Evolutionary conservation across 2,329 filamentous ascomycete species (phyloP), one percentile per base, ranked within the genome.

Genomic region (Penicillium griseofulvum): DNA sequence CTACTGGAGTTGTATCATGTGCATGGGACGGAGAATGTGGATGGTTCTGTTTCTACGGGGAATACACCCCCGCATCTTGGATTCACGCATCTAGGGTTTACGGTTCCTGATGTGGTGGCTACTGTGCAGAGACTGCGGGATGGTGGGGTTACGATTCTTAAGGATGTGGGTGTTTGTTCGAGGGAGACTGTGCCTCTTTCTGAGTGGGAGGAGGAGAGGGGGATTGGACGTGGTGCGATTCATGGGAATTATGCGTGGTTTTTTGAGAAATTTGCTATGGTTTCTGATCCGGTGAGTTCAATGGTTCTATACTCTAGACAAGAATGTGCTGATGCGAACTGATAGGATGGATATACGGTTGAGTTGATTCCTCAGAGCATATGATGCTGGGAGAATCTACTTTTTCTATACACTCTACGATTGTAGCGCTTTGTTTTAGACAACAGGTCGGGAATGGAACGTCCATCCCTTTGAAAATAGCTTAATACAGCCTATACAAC

Each of bases 21-120:
- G 22, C 73, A 75, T 45, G 71, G 71, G 1, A 65, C 68, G 4
- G 73, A 74, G 57, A 60, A 31, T 7, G 44, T 55, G 2, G 62
- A 29, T 26, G 44, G 58, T 3, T 61, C 61, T 45, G 49, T 70
- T 4, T 60, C 57, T 12, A 73, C 59, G 1, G 73, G 72, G 2
- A 74, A 75, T 56, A 46, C 47, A 8, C 65, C 71, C n/a, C 72
- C 72, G 10, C 46, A 67, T 43, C 49, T 75, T 38, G 73, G 73
- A 0, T 74, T 75, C 41, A 68, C 70, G 10, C 73, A 75, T 63
- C 38, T 75, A 36, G 73, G 73, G 0, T 75, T 74, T 47, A 71
- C 71, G 4, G 72, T 75, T 7, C 71, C 72, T n/a, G 66, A 74
- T 62, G 71, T 74, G 0, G 10, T 43, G 5, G 63, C 41, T 29